Conservation (phyloP, 345 rosid species). For the Nephelium lappaceum region DNA sequence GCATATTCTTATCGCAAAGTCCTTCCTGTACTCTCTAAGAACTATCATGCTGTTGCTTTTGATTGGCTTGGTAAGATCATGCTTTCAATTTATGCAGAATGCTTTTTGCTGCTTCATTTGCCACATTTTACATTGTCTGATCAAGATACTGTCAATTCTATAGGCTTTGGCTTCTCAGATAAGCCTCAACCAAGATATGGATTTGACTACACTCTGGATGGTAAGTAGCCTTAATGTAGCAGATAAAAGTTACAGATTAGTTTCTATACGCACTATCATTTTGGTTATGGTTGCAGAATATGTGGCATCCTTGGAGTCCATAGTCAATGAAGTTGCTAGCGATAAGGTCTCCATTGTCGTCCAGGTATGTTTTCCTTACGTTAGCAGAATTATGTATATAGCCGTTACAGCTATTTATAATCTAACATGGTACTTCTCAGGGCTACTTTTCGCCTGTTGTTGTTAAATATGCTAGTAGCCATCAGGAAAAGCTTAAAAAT, state of each 20-base stretch:
- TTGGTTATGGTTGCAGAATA: slow-evolving; percentile 55
- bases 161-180: slow-evolving; percentile 98
- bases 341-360: slow-evolving; percentile 76
- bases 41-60: slow-evolving; percentile 66
- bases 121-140: background rate
- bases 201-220: slow-evolving; percentile 78
- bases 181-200: slow-evolving; percentile 96
- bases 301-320: slow-evolving; percentile 77
- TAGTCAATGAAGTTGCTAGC: slow-evolving; percentile 53
- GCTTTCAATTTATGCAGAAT: background rate
- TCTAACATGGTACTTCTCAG: slow-evolving; percentile 35
- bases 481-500: slow-evolving; percentile 69
- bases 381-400: slow-evolving; percentile 10
- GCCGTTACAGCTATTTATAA: background rate
- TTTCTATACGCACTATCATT: background rate
- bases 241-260: background rate
- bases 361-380: slow-evolving; percentile 51
- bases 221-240: slow-evolving; percentile 38
- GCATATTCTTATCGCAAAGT: slow-evolving; percentile 88
- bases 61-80: slow-evolving; percentile 78
- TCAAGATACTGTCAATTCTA: background rate
- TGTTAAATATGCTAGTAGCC: slow-evolving; percentile 69
- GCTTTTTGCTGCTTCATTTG: background rate
- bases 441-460: slow-evolving; percentile 82
- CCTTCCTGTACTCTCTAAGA: slow-evolving; percentile 72